Conservation (phyloP, 176 grass and related monocot genomes). For the Tillandsia leiboldiana region DNA sequence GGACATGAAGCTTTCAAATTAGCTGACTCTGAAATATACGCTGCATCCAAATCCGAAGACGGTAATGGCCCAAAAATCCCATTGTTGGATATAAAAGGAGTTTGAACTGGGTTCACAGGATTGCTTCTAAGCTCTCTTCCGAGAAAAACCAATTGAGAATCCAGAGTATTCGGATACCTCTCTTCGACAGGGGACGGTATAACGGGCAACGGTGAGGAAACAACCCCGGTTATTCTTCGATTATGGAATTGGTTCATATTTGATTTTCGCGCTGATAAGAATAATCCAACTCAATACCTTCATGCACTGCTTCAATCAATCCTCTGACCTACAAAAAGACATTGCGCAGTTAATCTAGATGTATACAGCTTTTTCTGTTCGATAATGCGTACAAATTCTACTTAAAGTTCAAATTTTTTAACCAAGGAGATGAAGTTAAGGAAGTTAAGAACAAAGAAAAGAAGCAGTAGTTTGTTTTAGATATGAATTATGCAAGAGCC, state of each 20-base stretch:
- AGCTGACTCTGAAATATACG: background rate
- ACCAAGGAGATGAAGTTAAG: background rate
- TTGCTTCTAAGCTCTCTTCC: slow-evolving; percentile 1
- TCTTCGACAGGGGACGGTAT: background rate
- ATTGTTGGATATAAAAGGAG: background rate
- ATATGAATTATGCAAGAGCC: background rate
- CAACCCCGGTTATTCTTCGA: background rate
- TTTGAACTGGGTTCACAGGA: background rate
- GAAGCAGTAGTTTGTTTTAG: background rate
- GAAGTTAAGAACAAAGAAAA: background rate
- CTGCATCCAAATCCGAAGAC: background rate
- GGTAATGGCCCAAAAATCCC: background rate
- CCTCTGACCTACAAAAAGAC: background rate
- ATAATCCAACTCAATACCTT: background rate
- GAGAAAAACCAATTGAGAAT: background rate
- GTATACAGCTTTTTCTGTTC: no score
- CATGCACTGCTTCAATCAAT: background rate
- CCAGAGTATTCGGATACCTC: background rate
- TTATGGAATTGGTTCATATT: slow-evolving; percentile 6
- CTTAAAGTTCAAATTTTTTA: background rate
- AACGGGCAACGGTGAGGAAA: slow-evolving; percentile 5
- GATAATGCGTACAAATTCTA: no score
- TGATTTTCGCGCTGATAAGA: background rate
- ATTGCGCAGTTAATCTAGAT: background rate
- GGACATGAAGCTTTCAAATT: background rate